Evolutionary conservation across 495 filamentous ascomycete species (phyloP).

Genomic region (Trichoderma asperelloides): DNA sequence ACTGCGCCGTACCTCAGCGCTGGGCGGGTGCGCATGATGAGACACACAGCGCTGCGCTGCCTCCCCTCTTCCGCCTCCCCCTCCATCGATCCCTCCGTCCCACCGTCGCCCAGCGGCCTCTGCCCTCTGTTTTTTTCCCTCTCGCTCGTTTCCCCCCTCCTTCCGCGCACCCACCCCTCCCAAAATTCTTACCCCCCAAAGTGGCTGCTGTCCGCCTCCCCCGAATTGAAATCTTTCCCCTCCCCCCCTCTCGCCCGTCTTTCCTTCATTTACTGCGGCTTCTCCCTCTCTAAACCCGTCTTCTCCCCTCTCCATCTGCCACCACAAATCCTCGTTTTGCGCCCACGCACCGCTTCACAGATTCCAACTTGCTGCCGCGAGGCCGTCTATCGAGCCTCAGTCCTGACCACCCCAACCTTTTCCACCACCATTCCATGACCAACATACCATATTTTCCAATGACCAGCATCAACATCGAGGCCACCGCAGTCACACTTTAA

Average conservation of each 20-base stretch:
- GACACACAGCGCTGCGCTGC: not conserved
- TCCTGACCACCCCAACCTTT: constrained; percentile 15
- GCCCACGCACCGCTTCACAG: not conserved
- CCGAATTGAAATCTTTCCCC: constrained; percentile 6
- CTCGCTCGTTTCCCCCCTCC: constrained; percentile 3
- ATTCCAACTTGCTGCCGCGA: not conserved
- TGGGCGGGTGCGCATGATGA: not conserved
- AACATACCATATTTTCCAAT: constrained; percentile 43
- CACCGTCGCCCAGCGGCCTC: not conserved
- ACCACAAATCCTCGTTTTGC: not conserved
- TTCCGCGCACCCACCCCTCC: constrained; percentile 5
- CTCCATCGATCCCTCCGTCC: constrained; percentile 1
- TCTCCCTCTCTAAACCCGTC: constrained; percentile 8
- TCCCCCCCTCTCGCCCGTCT: constrained; percentile 10
- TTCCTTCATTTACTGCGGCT: constrained; percentile 8
- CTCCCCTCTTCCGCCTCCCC: not conserved
- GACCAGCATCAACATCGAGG: constrained; percentile 39
- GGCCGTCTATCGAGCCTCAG: constrained; percentile 2
- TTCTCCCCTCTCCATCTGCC: constrained; percentile 10
- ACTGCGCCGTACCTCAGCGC: not conserved
- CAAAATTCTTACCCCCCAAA: constrained; percentile 3
- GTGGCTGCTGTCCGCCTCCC: not conserved
- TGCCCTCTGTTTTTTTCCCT: not conserved
- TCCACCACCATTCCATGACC: constrained; percentile 38
- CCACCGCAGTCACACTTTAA: constrained; percentile 53